These are phyloP conservation scores for Colletotrichum caudatum DNA, from an alignment of 2,329 filamentous ascomycete species.

Conservation along the genomic window DNA sequence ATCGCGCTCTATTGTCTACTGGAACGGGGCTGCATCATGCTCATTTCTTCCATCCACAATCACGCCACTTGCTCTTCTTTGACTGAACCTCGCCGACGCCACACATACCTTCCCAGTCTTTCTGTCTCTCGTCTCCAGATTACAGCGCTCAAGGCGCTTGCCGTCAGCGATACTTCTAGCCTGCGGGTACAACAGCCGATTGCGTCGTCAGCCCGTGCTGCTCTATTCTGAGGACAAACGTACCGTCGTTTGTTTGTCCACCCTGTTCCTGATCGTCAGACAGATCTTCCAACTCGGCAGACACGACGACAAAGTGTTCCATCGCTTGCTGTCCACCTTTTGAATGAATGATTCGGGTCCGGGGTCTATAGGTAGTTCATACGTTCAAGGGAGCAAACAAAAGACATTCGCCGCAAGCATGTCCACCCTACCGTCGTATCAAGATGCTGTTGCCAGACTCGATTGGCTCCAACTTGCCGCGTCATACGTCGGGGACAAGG, in stretches of 20 bases:
- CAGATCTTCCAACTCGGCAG: background rate
- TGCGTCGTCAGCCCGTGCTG: background rate
- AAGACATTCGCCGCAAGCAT: background rate
- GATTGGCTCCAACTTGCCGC: constrained; percentile 65
- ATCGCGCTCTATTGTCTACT: constrained; percentile 4
- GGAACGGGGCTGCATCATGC: constrained; percentile 34
- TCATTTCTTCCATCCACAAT: constrained; percentile 30
- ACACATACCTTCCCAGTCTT: background rate
- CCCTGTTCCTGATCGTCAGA: background rate
- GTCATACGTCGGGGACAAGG: constrained; percentile 55
- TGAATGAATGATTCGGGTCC: constrained; percentile 6
- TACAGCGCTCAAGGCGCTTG: background rate
- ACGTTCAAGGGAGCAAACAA: background rate
- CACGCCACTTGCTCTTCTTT: constrained; percentile 22
- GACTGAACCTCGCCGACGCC: constrained; percentile 3
- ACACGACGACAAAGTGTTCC: constrained; percentile 28
- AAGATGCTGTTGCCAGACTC: constrained; percentile 58
- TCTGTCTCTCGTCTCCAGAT: background rate
- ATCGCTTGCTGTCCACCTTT: background rate
- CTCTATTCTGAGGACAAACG: constrained; percentile 13
- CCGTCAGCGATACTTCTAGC: background rate
- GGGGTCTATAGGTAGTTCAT: background rate
- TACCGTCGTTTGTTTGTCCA: background rate
- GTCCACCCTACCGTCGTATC: constrained; percentile 63
- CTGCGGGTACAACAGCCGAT: background rate